Evolutionary conservation across 176 grass and related monocot species (phyloP).

Genomic region (maize (Zea mays)): Zm-B73-REFERENCE-NAM-5.0 NC_050103.1:167417001-167417500

Average conservation of each 20-base stretch:
- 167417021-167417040: slow-evolving; percentile 89
- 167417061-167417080: slow-evolving; percentile 97
- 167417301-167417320: not conserved
- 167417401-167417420: not conserved
- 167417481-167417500: not conserved
- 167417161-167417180: not conserved
- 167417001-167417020: slow-evolving; percentile 91
- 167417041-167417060: slow-evolving; percentile 70
- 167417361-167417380: not conserved
- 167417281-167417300: not conserved
- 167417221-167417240: too few species aligned
- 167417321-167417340: not conserved
- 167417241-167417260: not conserved
- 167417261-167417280: not conserved
- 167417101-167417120: slow-evolving; percentile 56
- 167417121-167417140: not conserved
- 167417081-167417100: slow-evolving; percentile 90
- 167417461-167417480: not conserved
- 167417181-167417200: not conserved
- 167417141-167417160: not conserved
- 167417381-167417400: not conserved
- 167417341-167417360: not conserved
- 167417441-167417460: not conserved
- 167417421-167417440: not conserved
- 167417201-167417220: not conserved